phyloP scores from a whole-genome alignment of 1,139 yeast genomes.

The Zygosaccharomyces pseudobailii region DNA sequence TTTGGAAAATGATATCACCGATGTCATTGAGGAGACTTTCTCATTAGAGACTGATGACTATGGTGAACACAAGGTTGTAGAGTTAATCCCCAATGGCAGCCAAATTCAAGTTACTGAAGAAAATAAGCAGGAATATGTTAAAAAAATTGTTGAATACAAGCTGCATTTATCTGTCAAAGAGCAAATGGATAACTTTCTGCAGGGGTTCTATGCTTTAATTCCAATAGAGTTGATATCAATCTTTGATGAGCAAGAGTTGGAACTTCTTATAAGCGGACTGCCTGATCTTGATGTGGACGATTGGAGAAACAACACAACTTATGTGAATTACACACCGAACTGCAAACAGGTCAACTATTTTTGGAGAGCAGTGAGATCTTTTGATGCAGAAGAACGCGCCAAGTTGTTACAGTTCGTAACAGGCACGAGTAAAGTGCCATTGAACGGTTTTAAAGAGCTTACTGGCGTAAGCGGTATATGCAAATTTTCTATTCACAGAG shows the following conservation, averaged over 20 bases:
- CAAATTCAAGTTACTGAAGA: conserved; percentile 84
- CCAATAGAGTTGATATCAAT: conserved; percentile 83
- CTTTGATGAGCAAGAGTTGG: conserved; percentile 94
- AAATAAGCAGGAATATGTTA: conserved; percentile 87
- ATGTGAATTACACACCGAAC: conserved; percentile 77
- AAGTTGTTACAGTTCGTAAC: conserved; percentile 92
- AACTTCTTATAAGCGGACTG: conserved; percentile 84
- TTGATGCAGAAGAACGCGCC: conserved; percentile 92
- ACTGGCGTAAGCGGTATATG: conserved; percentile 86
- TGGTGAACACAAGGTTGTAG: conserved; percentile 80
- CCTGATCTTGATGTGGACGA: conserved; percentile 96
- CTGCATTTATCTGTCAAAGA: conserved; percentile 78
- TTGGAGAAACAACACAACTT: conserved; percentile 84
- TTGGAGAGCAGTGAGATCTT: conserved; percentile 96
- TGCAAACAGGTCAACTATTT: conserved; percentile 94
- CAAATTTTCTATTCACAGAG: conserved; percentile 86
- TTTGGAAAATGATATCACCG: conserved; percentile 94
- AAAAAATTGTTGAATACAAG: conserved; percentile 79
- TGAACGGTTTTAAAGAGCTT: conserved; percentile 86
- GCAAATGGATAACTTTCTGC: conserved; percentile 80
- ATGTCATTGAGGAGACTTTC: conserved; percentile 92
- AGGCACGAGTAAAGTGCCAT: conserved; percentile 95
- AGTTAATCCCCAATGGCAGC: conserved; percentile 77
- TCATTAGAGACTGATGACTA: conserved; percentile 92
- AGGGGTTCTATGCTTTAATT: conserved; percentile 87